Conservation (phyloP, 1,284 basidiomycete species). For the Sanghuangporus sanghuang region DNA sequence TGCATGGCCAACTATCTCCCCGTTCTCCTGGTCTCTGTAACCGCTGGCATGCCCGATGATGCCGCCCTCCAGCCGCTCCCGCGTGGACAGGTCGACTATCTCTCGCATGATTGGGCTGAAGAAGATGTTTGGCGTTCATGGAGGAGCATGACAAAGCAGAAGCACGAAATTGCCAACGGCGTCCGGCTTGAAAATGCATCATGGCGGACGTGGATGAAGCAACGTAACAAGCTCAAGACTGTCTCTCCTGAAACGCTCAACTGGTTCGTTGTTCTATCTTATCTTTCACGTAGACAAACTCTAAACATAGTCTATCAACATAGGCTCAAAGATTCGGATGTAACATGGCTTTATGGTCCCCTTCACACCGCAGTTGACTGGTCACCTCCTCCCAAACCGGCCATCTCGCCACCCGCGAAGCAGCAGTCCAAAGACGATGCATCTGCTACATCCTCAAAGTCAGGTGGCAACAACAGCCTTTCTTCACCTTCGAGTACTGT, state of each 20-base stretch:
- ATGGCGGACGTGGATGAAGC: slow-evolving; percentile 99
- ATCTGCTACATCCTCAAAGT: slow-evolving; percentile 25
- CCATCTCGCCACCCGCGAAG: slow-evolving; percentile 23
- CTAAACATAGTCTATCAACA: slow-evolving; percentile 4
- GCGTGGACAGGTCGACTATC: slow-evolving; percentile 74
- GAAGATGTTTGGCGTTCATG: slow-evolving; percentile 98
- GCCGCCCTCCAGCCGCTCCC: slow-evolving; percentile 56
- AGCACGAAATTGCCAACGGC: slow-evolving; percentile 97
- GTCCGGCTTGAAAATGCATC: slow-evolving; percentile 94
- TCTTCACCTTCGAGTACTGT: slow-evolving; percentile 14
- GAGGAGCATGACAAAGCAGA: slow-evolving; percentile 97
- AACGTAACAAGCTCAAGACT: slow-evolving; percentile 94
- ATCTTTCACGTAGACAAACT: neutral
- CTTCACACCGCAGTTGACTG: slow-evolving; percentile 87
- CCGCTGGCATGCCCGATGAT: slow-evolving; percentile 58
- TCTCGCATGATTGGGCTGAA: slow-evolving; percentile 91
- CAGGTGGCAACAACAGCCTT: slow-evolving; percentile 28
- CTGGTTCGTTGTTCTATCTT: slow-evolving; percentile 63
- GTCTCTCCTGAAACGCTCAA: slow-evolving; percentile 96
- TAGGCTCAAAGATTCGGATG: slow-evolving; percentile 99
- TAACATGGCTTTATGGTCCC: slow-evolving; percentile 98
- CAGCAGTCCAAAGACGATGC: slow-evolving; percentile 23
- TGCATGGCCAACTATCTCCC: slow-evolving; percentile 67
- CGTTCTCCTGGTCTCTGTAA: slow-evolving; percentile 59
- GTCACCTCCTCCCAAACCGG: slow-evolving; percentile 46